Conservation (phyloP, 805 yeast genomes). For the Yarrowia alimentaria region DNA sequence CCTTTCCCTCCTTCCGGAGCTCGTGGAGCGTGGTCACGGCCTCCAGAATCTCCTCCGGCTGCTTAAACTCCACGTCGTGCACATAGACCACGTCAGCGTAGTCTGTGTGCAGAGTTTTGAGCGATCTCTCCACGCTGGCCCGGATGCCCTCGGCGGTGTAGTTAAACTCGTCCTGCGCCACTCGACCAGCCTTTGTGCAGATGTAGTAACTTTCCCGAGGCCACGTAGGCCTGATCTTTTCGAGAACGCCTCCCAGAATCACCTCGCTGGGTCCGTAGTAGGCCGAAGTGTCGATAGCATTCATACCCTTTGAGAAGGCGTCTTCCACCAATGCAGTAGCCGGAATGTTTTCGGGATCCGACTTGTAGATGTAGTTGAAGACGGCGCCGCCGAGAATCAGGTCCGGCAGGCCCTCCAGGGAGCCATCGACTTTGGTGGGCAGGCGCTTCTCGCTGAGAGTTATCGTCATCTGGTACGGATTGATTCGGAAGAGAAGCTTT, state of each 20-base stretch:
- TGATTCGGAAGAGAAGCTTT: too few relatives aligned
- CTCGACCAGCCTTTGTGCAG: conserved; percentile 84
- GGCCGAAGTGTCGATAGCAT: conserved; percentile 87
- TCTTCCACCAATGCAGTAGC: conserved; percentile 53
- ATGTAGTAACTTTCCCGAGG: conserved; percentile 65
- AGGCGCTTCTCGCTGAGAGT: conserved; percentile 20
- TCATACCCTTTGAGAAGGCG: conserved; percentile 67
- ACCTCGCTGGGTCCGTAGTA: conserved; percentile 88
- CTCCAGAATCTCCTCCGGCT: conserved; percentile 51
- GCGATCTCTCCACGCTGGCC: conserved; percentile 62
- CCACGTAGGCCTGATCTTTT: conserved; percentile 40
- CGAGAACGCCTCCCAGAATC: conserved; percentile 66
- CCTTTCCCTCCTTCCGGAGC: conserved; percentile 61
- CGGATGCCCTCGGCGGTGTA: conserved; percentile 62
- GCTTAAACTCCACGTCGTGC: conserved; percentile 85
- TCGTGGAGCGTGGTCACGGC: conserved; percentile 62
- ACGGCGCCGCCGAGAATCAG: conserved; percentile 86
- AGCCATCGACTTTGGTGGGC: conserved; percentile 18
- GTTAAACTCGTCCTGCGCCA: conserved; percentile 67
- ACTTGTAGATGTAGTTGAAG: conserved; percentile 75
- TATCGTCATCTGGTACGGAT: conserved; percentile 11
- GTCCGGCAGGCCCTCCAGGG: conserved; percentile 40
- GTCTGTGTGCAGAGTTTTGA: conserved; percentile 59
- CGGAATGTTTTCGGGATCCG: conserved; percentile 61
- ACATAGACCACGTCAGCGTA: conserved; percentile 80